These are phyloP conservation scores for Neopestalotiopsis sp. DNA, from an alignment of 2,329 filamentous ascomycete genomes.

Conservation along the genomic window DNA sequence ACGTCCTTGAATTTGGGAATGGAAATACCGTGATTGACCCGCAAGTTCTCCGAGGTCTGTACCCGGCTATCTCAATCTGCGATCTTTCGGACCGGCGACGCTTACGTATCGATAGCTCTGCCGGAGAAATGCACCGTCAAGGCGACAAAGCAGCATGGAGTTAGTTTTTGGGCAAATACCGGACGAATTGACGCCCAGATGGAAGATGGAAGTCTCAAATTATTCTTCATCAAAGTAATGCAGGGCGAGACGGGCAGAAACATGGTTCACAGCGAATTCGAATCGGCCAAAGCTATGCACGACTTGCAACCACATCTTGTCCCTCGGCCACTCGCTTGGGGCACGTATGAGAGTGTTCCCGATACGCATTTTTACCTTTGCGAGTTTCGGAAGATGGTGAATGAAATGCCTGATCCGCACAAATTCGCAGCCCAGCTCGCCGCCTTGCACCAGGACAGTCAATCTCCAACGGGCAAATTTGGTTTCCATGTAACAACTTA, in stretches of 20 bases:
- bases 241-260: slow-evolving; percentile 12
- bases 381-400: slow-evolving; percentile 29
- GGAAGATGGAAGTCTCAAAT: slow-evolving; percentile 29
- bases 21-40: slow-evolving; percentile 32
- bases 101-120: not conserved
- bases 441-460: slow-evolving; percentile 35
- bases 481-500: slow-evolving; percentile 42
- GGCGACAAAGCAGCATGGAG: slow-evolving; percentile 37
- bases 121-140: slow-evolving; percentile 24
- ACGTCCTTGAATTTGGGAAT: slow-evolving; percentile 27
- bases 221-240: slow-evolving; percentile 11
- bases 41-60: not conserved
- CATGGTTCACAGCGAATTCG: slow-evolving; percentile 25
- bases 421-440: slow-evolving; percentile 33
- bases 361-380: slow-evolving; percentile 28
- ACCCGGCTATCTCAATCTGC: not conserved
- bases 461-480: slow-evolving; percentile 42
- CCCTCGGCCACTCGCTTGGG: slow-evolving; percentile 20
- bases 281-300: slow-evolving; percentile 23
- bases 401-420: slow-evolving; percentile 22
- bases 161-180: slow-evolving; percentile 43
- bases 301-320: slow-evolving; percentile 19
- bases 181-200: slow-evolving; percentile 37
- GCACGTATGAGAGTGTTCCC: slow-evolving; percentile 16
- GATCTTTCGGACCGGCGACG: not conserved